These are phyloP conservation scores for Orbilia quercus DNA, from an alignment of 2,329 filamentous ascomycete genomes.

Conservation along the genomic window DNA sequence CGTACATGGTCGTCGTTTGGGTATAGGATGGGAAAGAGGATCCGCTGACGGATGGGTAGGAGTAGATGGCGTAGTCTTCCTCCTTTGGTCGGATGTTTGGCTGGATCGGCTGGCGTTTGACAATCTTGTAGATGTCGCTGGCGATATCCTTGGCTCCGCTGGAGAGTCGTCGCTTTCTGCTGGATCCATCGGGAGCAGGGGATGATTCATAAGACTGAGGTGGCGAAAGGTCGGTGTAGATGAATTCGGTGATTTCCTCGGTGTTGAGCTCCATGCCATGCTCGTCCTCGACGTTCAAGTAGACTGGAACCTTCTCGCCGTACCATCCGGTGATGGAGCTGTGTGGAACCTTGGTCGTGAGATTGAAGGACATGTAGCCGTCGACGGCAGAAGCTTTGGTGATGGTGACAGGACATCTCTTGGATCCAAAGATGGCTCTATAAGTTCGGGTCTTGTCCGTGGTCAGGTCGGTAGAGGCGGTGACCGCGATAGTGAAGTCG, in stretches of 20 bases:
- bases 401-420: constrained; percentile 73
- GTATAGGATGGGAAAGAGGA: constrained; percentile 67
- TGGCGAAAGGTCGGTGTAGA: constrained; percentile 67
- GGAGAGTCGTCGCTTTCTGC: constrained; percentile 71
- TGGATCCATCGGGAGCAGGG: constrained; percentile 61
- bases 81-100: constrained; percentile 66
- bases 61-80: constrained; percentile 68
- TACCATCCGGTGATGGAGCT: constrained; percentile 70
- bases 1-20: constrained; percentile 66
- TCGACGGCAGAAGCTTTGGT: constrained; percentile 71
- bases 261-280: constrained; percentile 67
- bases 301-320: constrained; percentile 70
- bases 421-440: constrained; percentile 80
- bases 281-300: constrained; percentile 71
- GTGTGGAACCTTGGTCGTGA: constrained; percentile 78
- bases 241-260: constrained; percentile 72
- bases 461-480: constrained; percentile 78
- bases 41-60: constrained; percentile 67
- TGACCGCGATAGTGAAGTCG: constrained; percentile 78
- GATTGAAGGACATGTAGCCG: constrained; percentile 70
- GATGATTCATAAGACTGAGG: constrained; percentile 62
- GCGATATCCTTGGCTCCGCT: constrained; percentile 65
- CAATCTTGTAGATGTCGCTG: constrained; percentile 62
- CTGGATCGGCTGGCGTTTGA: constrained; percentile 66
- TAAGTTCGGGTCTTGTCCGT: constrained; percentile 69